Evolutionary conservation across 345 rosid genomes (phyloP), one percentile per base, ranked within the genome.

Genomic region (Noccaea bulbosa): DNA sequence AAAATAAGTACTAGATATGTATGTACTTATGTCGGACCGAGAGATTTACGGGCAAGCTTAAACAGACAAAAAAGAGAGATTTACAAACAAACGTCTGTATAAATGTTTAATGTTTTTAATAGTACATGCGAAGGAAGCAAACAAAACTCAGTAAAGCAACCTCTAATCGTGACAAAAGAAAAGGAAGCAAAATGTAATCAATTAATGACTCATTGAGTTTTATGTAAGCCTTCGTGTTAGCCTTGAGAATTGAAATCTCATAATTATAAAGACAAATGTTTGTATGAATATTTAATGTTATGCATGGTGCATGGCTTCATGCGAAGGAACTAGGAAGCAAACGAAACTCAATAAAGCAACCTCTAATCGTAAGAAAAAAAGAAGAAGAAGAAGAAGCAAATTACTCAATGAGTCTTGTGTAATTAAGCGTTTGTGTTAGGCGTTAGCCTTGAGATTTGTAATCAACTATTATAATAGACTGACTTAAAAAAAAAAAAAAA

Each of bases 301-400:
- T 49, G 41, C 60, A 49, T 49, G 59, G 40, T 70, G 27, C 50
- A 69, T 48, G 11, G 59, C 33, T 70, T 15, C 50, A 69, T 48
- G 11, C 16, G 4, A 69, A 47, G 5, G n/a, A n/a, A n/a, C n/a
- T n/a, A n/a, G n/a, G 58, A 58, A 54, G 51, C 44, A 41, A 58
- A 59, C 41, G 40, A 48, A 15, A 48, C 58, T 15, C 22, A 11
- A 6, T 20, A 14, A 37, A 58, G 45, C 46, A 16, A 37, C 3
- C 27, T 24, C 2, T 24, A 24, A 24, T 24, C 27, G 27, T 24
- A 3, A 24, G 27, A 24, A 17, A 17, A 17, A 17, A 24, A 24
- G 27, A 24, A 24, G 4, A 24, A 24, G 4, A 24, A 24, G 4
- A 24, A 24, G 27, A 24, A 24, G 27, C 27, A 39, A 45, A 9